Evolutionary conservation across 305 asterid species (phyloP), one percentile per base, ranked within the genome.

Genomic region (Fraxinus paxiana): DNA sequence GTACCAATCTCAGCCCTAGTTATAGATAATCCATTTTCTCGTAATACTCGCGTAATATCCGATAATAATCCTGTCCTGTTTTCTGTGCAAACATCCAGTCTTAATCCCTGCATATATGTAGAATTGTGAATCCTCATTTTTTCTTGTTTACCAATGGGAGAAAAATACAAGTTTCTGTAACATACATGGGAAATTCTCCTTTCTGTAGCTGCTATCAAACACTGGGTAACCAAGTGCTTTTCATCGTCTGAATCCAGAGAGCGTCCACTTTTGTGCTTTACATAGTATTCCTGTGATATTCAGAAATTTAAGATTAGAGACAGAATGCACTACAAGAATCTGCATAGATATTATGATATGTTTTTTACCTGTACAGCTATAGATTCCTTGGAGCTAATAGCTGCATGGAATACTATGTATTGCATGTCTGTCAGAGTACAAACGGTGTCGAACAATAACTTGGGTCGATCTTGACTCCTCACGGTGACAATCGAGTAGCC

Each of bases 1-100:
- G 87, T 78, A 35, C 97, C 93, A 0, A 95, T 75, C 88, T 95
- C 98, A 0, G 90, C 92, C 79, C 94, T 85, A 2, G 87, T 85
- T 84, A 95, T 92, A 1, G 99, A 91, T 7, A 93, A 87, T 71
- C 99, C 97, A 9, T 88, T 92, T 83, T 95, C 99, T 20, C 97
- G 88, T 51, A 95, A 87, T 2, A 88, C 90, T n/a, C 98, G 88
- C 0, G 98, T 91, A 1, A 94, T 83, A 3, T 95, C 96, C 4
- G 96, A 91, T 63, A 95, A 80, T 67, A 95, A 80, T 48, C 98
- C 97, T 13, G 85, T 79, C 83, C 92, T 81, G 86, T 95, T 89
- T 83, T 81, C 78, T 1, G 90, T 90, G 87, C 84, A 83, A 30
- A 95, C 82, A 5, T 91, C 94, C 75, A 95, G 84, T 80, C 91